Evolutionary conservation across 208 protist genomes (phyloP).

Genomic region (Hexamita inflata): DNA sequence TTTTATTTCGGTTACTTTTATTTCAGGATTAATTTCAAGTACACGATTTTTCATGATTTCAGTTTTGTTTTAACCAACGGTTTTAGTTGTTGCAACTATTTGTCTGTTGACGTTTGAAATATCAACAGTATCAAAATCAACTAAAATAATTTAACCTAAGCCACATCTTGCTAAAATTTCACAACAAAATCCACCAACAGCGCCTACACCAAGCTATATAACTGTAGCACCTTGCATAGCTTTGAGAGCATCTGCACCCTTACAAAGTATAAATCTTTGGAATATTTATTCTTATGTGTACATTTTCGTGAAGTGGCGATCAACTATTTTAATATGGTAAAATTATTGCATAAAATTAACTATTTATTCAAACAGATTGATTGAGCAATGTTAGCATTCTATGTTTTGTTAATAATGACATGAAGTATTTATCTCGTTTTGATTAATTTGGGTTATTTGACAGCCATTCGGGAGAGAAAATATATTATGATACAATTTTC

Average conservation of each 20-base stretch:
- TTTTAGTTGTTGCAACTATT: slow-evolving; percentile 2
- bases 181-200: neutral
- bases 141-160: neutral
- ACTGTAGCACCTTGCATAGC: neutral
- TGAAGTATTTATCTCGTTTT: too few relatives aligned
- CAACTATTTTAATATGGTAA: too few relatives aligned
- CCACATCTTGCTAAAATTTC: slow-evolving; percentile 1
- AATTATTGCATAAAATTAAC: too few relatives aligned
- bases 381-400: too few relatives aligned
- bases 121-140: slow-evolving; percentile 7
- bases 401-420: too few relatives aligned
- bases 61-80: slow-evolving; percentile 9
- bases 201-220: neutral
- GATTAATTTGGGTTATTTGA: too few relatives aligned
- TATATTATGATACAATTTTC: too few relatives aligned
- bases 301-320: too few relatives aligned
- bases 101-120: neutral
- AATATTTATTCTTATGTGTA: slow-evolving; percentile 5
- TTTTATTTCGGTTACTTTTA: neutral
- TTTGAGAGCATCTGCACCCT: neutral
- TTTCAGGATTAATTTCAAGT: neutral
- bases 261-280: neutral
- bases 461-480: too few relatives aligned
- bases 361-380: too few relatives aligned
- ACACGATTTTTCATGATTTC: neutral